Conservation (phyloP, 805 yeast genomes). For the Wickerhamomyces tratensis region DNA sequence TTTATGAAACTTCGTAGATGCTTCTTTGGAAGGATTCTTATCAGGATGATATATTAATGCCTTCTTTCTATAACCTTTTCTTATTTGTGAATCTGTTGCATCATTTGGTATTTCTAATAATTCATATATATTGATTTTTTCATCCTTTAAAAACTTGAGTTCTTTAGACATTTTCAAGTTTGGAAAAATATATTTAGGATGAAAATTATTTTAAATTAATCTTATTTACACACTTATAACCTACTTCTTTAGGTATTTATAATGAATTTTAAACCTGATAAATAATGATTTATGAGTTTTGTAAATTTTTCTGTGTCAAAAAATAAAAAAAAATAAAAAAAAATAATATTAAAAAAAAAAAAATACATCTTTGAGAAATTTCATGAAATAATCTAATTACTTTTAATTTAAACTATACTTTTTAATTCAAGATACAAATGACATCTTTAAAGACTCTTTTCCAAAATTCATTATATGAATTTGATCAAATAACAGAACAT, state of each 20-base stretch:
- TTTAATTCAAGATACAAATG: not conserved
- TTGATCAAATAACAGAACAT: slow-evolving; percentile 2
- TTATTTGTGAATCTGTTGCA: slow-evolving; percentile 56
- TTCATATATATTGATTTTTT: slow-evolving; percentile 36
- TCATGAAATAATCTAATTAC: too few species aligned
- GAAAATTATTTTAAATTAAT: too few species aligned
- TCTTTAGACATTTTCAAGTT: slow-evolving; percentile 6
- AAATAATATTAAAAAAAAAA: too few species aligned
- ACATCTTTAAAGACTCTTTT: not conserved
- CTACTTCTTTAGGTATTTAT: too few species aligned
- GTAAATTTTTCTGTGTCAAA: too few species aligned
- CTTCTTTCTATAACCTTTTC: slow-evolving; percentile 71
- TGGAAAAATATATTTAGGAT: too few species aligned
- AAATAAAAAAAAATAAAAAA: too few species aligned
- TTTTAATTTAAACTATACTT: too few species aligned
- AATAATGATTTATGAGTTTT: too few species aligned
- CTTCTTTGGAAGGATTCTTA: slow-evolving; percentile 73
- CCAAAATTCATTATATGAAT: not conserved
- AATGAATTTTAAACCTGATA: too few species aligned
- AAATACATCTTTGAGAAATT: too few species aligned
- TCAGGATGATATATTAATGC: slow-evolving; percentile 79
- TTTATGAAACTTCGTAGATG: slow-evolving; percentile 86
- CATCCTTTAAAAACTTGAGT: slow-evolving; percentile 8
- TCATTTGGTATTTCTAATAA: slow-evolving; percentile 51
- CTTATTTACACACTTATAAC: too few species aligned